A percentile compares a stretch with the other conserved stretches of the same genome.
These are phyloP conservation scores for Colletotrichum truncatum DNA, from an alignment of 2,329 filamentous ascomycete species.

Conservation along the genomic window DNA sequence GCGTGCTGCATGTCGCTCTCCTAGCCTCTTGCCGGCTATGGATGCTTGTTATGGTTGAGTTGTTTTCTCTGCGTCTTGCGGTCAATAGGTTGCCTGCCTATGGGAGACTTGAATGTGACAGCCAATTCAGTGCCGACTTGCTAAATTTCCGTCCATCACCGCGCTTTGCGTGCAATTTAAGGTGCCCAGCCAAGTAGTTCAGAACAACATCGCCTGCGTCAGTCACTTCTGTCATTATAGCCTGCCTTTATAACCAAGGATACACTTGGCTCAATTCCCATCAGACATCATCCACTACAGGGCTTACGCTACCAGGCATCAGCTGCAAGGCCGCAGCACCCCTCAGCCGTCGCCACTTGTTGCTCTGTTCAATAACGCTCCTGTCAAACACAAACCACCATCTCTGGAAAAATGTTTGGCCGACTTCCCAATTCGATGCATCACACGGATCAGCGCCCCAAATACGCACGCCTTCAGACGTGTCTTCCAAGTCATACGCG, in stretches of 20 bases:
- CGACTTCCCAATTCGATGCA: conserved; percentile 63
- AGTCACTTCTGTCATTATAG: not conserved
- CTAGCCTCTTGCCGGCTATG: conserved; percentile 3
- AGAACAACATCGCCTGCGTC: not conserved
- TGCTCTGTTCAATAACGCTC: conserved; percentile 61
- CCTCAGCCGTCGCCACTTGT: conserved; percentile 56
- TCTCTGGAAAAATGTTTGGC: conserved; percentile 64
- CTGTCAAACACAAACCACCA: conserved; percentile 71
- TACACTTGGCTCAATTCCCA: not conserved
- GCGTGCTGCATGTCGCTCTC: conserved; percentile 7
- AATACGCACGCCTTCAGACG: conserved; percentile 59
- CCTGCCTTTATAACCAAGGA: not conserved
- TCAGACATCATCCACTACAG: conserved; percentile 11
- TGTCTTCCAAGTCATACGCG: conserved; percentile 66
- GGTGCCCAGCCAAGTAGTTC: not conserved
- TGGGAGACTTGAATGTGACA: not conserved
- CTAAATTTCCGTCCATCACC: not conserved
- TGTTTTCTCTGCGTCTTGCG: not conserved
- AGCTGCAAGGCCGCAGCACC: conserved; percentile 44
- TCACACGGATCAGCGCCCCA: conserved; percentile 60
- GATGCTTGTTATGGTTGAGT: not conserved
- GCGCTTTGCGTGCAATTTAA: not conserved
- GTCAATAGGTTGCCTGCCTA: not conserved
- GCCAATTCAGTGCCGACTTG: not conserved
- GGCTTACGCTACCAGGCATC: not conserved